A percentile compares a stretch with the other conserved stretches of the same genome.
Evolutionary conservation across 1,139 yeast genomes (phyloP).

Genomic region (Yamadazyma epiphylla): DNA sequence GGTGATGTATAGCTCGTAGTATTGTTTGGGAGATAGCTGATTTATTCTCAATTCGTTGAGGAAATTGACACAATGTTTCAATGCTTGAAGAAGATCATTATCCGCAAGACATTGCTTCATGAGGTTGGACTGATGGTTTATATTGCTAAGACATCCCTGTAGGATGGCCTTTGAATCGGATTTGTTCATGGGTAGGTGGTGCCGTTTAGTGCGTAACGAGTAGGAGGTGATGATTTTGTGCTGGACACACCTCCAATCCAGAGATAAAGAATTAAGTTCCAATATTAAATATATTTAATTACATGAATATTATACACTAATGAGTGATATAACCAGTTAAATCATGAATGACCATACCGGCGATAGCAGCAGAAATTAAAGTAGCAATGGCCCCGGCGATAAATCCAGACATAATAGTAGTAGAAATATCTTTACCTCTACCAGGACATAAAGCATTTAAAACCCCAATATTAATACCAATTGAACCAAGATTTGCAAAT

Average conservation of each 20-base stretch:
- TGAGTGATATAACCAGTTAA: conserved; percentile 20
- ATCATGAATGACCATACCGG: conserved; percentile 65
- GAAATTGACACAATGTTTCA: conserved; percentile 83
- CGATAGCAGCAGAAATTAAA: conserved; percentile 58
- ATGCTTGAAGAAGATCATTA: conserved; percentile 73
- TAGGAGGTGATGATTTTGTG: too few species aligned
- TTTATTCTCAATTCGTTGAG: conserved; percentile 79
- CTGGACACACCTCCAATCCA: too few species aligned
- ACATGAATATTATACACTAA: not conserved
- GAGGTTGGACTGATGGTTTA: conserved; percentile 65
- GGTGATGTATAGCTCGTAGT: conserved; percentile 85
- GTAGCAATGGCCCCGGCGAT: conserved; percentile 56
- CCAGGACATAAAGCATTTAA: conserved; percentile 56
- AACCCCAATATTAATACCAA: conserved; percentile 65
- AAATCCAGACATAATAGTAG: conserved; percentile 48
- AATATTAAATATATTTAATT: too few species aligned
- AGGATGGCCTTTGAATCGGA: conserved; percentile 18
- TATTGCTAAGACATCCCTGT: conserved; percentile 52
- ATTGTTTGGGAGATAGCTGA: conserved; percentile 80
- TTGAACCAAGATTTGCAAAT: conserved; percentile 60
- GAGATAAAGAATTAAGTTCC: too few species aligned
- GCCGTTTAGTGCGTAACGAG: not conserved
- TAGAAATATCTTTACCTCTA: conserved; percentile 47
- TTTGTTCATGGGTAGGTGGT: conserved; percentile 6
- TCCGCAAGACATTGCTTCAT: conserved; percentile 81